Conservation (phyloP, 805 yeast species). For the Starmerella vaccinii region DNA sequence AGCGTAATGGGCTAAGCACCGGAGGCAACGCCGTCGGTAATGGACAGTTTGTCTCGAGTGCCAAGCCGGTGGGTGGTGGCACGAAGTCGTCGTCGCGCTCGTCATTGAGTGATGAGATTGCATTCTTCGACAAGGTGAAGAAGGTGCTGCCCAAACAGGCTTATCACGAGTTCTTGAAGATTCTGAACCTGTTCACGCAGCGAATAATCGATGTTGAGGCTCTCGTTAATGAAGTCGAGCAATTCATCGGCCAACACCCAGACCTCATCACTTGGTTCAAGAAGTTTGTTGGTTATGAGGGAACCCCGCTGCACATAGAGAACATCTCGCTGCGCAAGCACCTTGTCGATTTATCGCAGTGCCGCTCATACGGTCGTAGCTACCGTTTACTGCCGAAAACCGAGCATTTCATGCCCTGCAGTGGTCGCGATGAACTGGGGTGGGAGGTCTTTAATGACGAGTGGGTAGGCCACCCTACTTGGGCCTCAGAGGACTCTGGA, state of each 20-base stretch:
- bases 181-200: conserved; percentile 77
- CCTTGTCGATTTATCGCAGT: conserved; percentile 74
- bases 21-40: not conserved
- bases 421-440: conserved; percentile 97
- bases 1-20: not conserved
- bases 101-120: conserved; percentile 66
- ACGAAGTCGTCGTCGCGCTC: conserved; percentile 36
- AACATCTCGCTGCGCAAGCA: conserved; percentile 81
- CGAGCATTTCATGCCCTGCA: conserved; percentile 93
- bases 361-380: conserved; percentile 92
- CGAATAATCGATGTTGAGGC: conserved; percentile 78
- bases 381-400: conserved; percentile 86
- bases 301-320: conserved; percentile 76
- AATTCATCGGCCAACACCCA: conserved; percentile 68
- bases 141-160: conserved; percentile 78
- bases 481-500: conserved; percentile 99
- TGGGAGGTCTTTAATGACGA: conserved; percentile 98
- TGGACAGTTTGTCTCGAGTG: conserved; percentile 58
- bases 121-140: conserved; percentile 86
- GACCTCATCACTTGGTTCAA: conserved; percentile 89
- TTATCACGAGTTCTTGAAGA: conserved; percentile 84
- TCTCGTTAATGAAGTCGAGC: conserved; percentile 72
- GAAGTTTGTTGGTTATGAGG: conserved; percentile 79
- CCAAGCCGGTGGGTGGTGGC: conserved; percentile 47
- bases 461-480: conserved; percentile 99